A percentile compares a stretch with the other conserved stretches of the same genome.
phyloP scores from a whole-genome alignment of 2,329 filamentous ascomycete genomes.

The Nemania sp. region DNA sequence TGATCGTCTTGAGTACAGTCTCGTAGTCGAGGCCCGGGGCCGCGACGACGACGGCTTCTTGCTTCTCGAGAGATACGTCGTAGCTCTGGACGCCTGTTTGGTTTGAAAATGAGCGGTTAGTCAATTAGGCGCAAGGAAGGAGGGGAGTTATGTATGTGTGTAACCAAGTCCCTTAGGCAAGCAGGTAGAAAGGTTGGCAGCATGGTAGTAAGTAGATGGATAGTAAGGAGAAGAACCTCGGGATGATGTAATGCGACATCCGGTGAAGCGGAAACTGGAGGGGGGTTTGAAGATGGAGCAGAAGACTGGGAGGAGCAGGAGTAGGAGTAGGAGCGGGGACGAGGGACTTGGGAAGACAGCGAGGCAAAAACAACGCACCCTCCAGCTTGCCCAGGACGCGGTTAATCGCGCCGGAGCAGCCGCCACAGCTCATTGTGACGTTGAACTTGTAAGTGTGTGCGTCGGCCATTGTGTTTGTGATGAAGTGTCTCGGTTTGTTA shows the following conservation, averaged over 20 bases:
- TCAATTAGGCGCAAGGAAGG: neutral
- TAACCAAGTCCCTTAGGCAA: neutral
- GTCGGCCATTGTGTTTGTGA: constrained; percentile 69
- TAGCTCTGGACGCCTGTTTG: constrained; percentile 82
- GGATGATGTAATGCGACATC: neutral
- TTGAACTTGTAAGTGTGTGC: constrained; percentile 96
- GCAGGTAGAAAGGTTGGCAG: neutral
- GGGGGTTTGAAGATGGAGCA: neutral
- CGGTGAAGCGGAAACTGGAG: neutral
- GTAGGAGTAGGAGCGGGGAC: too few species aligned
- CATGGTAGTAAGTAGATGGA: neutral
- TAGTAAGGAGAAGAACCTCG: neutral
- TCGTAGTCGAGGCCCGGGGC: constrained; percentile 78
- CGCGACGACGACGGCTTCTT: constrained; percentile 83
- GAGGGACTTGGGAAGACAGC: constrained; percentile 6
- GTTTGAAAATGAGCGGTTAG: constrained; percentile 19
- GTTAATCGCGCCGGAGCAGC: constrained; percentile 95
- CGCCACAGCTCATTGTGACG: constrained; percentile 92
- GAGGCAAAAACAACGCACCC: constrained; percentile 65
- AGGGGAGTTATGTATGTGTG: neutral
- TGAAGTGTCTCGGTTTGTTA: constrained; percentile 11
- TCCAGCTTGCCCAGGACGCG: constrained; percentile 92
- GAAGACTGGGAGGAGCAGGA: too few species aligned
- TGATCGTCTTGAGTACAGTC: constrained; percentile 86
- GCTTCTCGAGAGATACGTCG: constrained; percentile 87